phyloP scores from a whole-genome alignment of 169 alveolate genomes.

The Eimeria acervulina region DNA sequence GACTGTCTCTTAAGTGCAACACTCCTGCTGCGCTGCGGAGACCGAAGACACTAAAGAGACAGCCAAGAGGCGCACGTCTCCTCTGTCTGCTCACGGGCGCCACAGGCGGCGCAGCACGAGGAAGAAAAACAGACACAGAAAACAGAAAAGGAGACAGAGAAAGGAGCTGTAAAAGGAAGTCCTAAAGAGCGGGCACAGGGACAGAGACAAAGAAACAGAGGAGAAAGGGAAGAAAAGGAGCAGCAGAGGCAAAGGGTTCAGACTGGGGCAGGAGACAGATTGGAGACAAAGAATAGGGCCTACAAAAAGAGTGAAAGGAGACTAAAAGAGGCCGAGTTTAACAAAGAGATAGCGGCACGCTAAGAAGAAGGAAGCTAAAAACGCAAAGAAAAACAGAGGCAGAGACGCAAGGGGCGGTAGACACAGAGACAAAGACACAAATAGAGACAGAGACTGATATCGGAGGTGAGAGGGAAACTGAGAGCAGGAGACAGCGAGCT shows the following conservation, averaged over 20 bases:
- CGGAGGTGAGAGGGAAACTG: neutral
- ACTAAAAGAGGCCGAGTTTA: too few species aligned
- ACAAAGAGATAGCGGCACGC: neutral
- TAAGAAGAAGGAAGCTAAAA: neutral
- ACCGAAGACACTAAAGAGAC: neutral
- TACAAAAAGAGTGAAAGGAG: too few species aligned
- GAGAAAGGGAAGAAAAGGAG: neutral
- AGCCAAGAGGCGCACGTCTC: neutral
- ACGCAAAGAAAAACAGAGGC: neutral
- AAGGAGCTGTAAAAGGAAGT: neutral
- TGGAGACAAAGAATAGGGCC: neutral
- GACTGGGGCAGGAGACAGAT: neutral
- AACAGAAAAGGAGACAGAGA: neutral
- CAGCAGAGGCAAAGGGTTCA: neutral
- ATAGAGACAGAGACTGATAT: neutral
- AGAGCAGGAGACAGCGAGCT: too few species aligned
- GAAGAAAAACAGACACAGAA: neutral
- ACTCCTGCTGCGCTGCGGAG: neutral
- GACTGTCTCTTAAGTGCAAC: neutral
- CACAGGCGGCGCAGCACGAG: neutral
- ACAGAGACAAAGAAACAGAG: neutral
- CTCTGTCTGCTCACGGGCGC: neutral
- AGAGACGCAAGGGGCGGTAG: neutral
- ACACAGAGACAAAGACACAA: neutral
- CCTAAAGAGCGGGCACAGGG: neutral